Evolutionary conservation across 768 basidiomycete genomes (phyloP).

Genomic region (Boletus sp.): DNA sequence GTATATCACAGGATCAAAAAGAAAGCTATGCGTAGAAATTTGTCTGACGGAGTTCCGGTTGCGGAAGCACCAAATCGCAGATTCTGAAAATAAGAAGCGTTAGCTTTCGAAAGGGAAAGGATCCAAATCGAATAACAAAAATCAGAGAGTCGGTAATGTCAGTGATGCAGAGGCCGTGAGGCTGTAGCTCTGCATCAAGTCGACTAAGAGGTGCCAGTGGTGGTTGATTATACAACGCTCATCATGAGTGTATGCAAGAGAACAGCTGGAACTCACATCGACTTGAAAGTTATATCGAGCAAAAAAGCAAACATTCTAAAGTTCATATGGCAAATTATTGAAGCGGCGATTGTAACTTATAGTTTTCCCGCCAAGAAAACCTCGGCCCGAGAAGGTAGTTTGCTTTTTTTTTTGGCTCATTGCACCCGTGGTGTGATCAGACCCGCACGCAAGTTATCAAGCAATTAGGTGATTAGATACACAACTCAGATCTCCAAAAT

Average conservation of each 20-base stretch:
- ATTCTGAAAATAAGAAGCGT: constrained; percentile 15
- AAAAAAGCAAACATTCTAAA: not conserved
- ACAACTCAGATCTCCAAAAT: too few species aligned
- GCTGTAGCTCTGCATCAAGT: constrained; percentile 47
- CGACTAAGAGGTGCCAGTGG: constrained; percentile 93
- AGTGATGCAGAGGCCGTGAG: constrained; percentile 51
- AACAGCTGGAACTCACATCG: constrained; percentile 16
- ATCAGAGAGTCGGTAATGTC: constrained; percentile 73
- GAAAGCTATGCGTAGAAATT: not conserved
- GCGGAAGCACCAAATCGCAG: not conserved
- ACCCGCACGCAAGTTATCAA: too few species aligned
- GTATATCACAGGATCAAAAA: constrained; percentile 2
- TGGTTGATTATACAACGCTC: constrained; percentile 77
- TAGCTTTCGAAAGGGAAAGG: constrained; percentile 11
- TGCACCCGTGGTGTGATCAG: too few species aligned
- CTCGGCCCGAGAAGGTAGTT: too few species aligned
- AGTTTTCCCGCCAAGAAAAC: not conserved
- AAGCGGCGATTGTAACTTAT: constrained; percentile 17
- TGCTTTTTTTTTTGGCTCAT: too few species aligned
- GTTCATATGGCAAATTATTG: constrained; percentile 2
- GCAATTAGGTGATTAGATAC: too few species aligned
- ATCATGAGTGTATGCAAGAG: constrained; percentile 42
- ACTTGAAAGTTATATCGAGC: not conserved
- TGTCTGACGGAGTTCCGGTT: not conserved
- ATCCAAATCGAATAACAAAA: not conserved